Conservation (phyloP, 257 asterid genomes). For the Scutellaria baicalensis region DNA sequence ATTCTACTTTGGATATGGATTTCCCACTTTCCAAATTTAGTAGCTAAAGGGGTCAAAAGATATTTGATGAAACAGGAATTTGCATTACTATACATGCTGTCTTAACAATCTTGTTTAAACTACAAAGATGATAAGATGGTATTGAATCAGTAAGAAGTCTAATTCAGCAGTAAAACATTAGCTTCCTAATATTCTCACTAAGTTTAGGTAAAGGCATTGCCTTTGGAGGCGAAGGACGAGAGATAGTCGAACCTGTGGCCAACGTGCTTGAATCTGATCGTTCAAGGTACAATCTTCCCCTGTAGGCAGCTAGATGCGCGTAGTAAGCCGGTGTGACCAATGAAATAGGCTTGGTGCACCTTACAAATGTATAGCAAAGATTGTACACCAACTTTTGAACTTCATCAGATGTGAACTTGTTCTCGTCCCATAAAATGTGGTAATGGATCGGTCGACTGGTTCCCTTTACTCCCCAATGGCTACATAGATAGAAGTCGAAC, state of each 20-base stretch:
- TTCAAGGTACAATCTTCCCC: conserved; percentile 83
- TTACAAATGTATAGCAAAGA: conserved; percentile 86
- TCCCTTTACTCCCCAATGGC: conserved; percentile 96
- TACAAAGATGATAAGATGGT: not conserved
- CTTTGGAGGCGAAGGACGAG: conserved; percentile 56
- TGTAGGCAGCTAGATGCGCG: conserved; percentile 91
- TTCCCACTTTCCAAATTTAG: conserved; percentile 11
- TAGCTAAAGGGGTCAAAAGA: not conserved
- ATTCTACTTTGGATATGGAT: not conserved
- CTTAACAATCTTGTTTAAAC: not conserved
- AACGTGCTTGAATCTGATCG: conserved; percentile 33
- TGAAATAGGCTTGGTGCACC: conserved; percentile 96
- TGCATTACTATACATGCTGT: not conserved
- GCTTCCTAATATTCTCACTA: conserved; percentile 67
- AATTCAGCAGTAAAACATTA: conserved; percentile 85
- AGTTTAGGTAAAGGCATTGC: conserved; percentile 76
- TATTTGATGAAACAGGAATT: not conserved
- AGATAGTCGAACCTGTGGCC: conserved; percentile 13
- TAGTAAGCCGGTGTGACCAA: conserved; percentile 92
- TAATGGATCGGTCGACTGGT: conserved; percentile 91
- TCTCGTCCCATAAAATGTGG: conserved; percentile 89
- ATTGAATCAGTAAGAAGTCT: not conserved
- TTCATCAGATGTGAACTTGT: conserved; percentile 78
- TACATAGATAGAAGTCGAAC: conserved; percentile 88
- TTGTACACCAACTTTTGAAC: conserved; percentile 78